A percentile compares a stretch with the other conserved stretches of the same genome.
phyloP scores from a whole-genome alignment of 2,329 filamentous ascomycete genomes.

The Ophiostoma quercus region DNA sequence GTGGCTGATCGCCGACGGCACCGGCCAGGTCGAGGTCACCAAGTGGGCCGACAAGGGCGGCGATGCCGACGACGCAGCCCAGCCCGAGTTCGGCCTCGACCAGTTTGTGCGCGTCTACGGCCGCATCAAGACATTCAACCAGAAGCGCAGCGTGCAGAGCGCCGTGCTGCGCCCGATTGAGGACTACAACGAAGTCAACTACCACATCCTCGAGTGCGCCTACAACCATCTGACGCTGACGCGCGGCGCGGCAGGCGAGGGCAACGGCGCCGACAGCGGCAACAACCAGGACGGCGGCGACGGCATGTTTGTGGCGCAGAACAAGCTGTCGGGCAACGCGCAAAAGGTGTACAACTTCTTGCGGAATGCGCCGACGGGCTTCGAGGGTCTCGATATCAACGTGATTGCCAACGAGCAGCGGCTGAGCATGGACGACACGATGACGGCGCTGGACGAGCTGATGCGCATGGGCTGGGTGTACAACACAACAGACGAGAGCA shows the following conservation, averaged over 20 bases:
- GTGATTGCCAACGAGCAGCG: conserved; percentile 46
- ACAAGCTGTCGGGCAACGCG: conserved; percentile 50
- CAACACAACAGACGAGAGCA: conserved; percentile 87
- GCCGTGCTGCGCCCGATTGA: conserved; percentile 73
- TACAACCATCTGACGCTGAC: conserved; percentile 82
- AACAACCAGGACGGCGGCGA: conserved; percentile 34
- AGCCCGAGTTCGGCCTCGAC: conserved; percentile 58
- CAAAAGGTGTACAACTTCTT: conserved; percentile 68
- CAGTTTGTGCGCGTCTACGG: conserved; percentile 83
- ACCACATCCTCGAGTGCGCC: conserved; percentile 84
- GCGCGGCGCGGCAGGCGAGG: conserved; percentile 53
- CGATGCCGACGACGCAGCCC: conserved; percentile 53
- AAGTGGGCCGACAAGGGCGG: conserved; percentile 82
- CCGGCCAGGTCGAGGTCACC: conserved; percentile 85
- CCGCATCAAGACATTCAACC: conserved; percentile 74
- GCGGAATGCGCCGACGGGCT: conserved; percentile 60
- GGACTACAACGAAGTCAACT: conserved; percentile 89
- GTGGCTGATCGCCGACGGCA: conserved; percentile 92
- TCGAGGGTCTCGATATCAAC: conserved; percentile 79
- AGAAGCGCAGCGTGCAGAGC: conserved; percentile 74
- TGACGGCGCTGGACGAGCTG: conserved; percentile 76
- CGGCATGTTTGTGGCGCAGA: conserved; percentile 52
- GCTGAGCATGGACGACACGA: conserved; percentile 59
- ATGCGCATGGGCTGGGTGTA: conserved; percentile 70
- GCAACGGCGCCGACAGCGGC: conserved; percentile 35